Conservation (phyloP, 2,329 filamentous ascomycete species). For the Lecanicillium sp. region DNA sequence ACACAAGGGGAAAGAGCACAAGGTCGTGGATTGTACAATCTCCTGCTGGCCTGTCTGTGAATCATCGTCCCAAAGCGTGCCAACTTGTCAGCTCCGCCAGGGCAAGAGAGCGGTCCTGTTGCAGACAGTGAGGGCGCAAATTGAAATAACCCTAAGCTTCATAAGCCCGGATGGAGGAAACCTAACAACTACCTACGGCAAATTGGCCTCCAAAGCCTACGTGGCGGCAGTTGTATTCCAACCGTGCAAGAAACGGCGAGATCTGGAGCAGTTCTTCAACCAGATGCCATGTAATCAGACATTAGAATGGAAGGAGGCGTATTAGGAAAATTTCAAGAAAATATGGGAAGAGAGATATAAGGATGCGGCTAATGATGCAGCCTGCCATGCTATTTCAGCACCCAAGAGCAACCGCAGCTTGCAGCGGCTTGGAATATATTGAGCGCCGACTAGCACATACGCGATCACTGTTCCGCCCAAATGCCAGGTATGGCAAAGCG, state of each 20-base stretch:
- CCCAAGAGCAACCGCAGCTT: too few species aligned
- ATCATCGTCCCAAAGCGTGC: neutral
- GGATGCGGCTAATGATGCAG: neutral
- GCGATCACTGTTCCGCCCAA: too few species aligned
- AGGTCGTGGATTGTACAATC: conserved; percentile 1
- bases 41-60: neutral
- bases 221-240: conserved; percentile 1
- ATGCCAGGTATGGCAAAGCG: too few species aligned
- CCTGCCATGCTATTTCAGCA: neutral
- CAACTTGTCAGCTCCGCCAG: neutral
- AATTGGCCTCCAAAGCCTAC: neutral
- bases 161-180: conserved; percentile 2
- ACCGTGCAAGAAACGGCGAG: neutral
- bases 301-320: neutral
- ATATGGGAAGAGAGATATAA: neutral
- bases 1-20: conserved; percentile 2
- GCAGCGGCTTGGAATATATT: too few species aligned
- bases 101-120: neutral
- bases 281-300: neutral
- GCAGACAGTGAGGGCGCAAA: neutral
- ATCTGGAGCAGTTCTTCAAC: neutral
- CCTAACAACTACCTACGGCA: neutral
- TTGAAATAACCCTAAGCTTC: too few species aligned
- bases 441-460: too few species aligned
- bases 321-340: neutral